Evolutionary conservation across 495 filamentous ascomycete genomes (phyloP).

Genomic region (Annulohypoxylon bovei): DNA sequence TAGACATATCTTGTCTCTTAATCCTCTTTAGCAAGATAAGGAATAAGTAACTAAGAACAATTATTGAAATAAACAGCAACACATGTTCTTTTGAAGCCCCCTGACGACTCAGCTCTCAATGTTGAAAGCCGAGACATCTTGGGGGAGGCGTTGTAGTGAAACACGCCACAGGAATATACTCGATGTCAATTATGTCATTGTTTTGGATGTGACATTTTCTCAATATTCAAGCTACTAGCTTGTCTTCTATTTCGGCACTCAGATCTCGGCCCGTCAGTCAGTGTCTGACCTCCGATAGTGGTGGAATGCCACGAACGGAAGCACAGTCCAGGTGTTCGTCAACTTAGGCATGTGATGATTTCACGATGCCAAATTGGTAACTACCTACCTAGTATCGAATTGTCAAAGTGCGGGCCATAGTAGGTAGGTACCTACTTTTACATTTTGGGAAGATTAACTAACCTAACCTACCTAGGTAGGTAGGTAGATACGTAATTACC

Average conservation of each 20-base stretch:
- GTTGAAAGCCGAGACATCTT: slow-evolving; percentile 23
- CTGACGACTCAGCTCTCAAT: slow-evolving; percentile 4
- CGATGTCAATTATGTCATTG: slow-evolving; percentile 30
- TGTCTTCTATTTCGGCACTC: neutral
- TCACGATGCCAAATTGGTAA: neutral
- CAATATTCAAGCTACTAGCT: slow-evolving; percentile 2
- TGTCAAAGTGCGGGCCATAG: neutral
- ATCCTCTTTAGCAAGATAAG: slow-evolving; percentile 4
- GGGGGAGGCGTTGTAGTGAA: slow-evolving; percentile 20
- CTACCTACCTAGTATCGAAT: neutral
- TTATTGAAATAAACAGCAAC: slow-evolving; percentile 3
- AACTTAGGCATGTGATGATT: slow-evolving; percentile 20
- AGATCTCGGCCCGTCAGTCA: slow-evolving; percentile 11
- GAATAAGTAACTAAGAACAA: neutral
- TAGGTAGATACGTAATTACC: no score
- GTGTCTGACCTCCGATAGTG: neutral
- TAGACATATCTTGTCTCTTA: neutral
- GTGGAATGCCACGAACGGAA: slow-evolving; percentile 11
- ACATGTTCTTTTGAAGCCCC: slow-evolving; percentile 3
- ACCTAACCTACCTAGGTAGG: no score
- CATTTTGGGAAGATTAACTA: neutral
- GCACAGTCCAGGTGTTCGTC: neutral
- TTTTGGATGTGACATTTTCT: slow-evolving; percentile 9
- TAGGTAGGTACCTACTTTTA: neutral
- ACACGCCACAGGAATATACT: slow-evolving; percentile 19